These are phyloP conservation scores for Polyplosphaeria fusca DNA, from an alignment of 495 filamentous ascomycete genomes.

Conservation along the genomic window DNA sequence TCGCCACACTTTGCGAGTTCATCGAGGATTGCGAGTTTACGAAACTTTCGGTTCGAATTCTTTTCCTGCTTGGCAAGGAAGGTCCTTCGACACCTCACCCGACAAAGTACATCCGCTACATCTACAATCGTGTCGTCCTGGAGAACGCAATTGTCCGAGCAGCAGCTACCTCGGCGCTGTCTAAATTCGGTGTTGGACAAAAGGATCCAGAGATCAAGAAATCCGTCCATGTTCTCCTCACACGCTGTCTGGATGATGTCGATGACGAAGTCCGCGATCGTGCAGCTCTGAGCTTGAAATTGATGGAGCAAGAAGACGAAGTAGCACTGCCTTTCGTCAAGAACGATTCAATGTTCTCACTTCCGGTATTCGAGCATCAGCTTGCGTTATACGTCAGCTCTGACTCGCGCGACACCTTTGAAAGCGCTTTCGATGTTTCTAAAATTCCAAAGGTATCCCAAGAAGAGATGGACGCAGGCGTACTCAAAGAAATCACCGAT, in stretches of 20 bases:
- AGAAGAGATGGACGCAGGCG: slow-evolving; percentile 95
- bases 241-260: slow-evolving; percentile 90
- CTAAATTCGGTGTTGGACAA: slow-evolving; percentile 96
- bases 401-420: slow-evolving; percentile 78
- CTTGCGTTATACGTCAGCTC: slow-evolving; percentile 97
- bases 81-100: slow-evolving; percentile 93
- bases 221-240: slow-evolving; percentile 88
- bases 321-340: slow-evolving; percentile 81
- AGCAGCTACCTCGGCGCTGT: slow-evolving; percentile 89
- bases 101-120: slow-evolving; percentile 98
- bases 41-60: slow-evolving; percentile 90
- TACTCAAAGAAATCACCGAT: slow-evolving; percentile 90
- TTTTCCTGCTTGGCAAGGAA: slow-evolving; percentile 90
- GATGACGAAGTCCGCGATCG: slow-evolving; percentile 98
- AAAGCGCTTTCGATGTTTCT: slow-evolving; percentile 80
- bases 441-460: slow-evolving; percentile 91
- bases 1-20: slow-evolving; percentile 96
- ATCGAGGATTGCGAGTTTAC: slow-evolving; percentile 99
- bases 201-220: slow-evolving; percentile 95
- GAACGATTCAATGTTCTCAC: slow-evolving; percentile 87
- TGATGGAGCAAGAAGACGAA: slow-evolving; percentile 82
- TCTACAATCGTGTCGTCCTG: slow-evolving; percentile 96
- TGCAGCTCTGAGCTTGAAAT: slow-evolving; percentile 82
- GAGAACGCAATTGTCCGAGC: slow-evolving; percentile 96
- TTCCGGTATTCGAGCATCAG: slow-evolving; percentile 95